Evolutionary conservation across 768 basidiomycete genomes (phyloP).

Genomic region (Cyclocybe cylindracea): DNA sequence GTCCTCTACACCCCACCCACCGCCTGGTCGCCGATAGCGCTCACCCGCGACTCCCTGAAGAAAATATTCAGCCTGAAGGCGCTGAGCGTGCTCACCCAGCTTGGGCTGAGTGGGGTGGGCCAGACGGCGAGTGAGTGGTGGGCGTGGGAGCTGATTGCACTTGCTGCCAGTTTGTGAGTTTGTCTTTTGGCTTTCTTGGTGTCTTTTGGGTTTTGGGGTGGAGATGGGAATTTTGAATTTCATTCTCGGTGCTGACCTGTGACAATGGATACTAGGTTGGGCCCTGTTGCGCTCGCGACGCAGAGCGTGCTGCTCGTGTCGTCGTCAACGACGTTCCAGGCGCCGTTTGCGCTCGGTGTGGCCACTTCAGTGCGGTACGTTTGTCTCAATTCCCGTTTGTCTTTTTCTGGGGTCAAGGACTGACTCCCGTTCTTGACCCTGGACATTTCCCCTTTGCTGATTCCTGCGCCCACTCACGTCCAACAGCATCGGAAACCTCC

Average conservation of each 20-base stretch:
- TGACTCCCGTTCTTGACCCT: not conserved
- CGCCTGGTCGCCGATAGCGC: constrained; percentile 80
- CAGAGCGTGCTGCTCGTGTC: constrained; percentile 86
- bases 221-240: too few relatives aligned
- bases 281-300: constrained; percentile 79
- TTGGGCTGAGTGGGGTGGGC: constrained; percentile 84
- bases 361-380: constrained; percentile 82
- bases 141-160: constrained; percentile 88
- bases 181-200: not conserved
- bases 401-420: not conserved
- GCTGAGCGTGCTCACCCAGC: constrained; percentile 65
- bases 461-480: not conserved
- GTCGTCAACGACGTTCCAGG: constrained; percentile 76
- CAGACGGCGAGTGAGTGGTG: constrained; percentile 95
- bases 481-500: constrained; percentile 79
- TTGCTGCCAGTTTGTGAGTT: constrained; percentile 50
- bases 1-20: constrained; percentile 60
- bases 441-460: not conserved
- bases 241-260: not conserved
- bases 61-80: too few relatives aligned
- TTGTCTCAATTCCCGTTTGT: not conserved
- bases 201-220: too few relatives aligned
- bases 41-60: too few relatives aligned
- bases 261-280: constrained; percentile 49
- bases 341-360: constrained; percentile 79